Conservation (phyloP, 164 flowering plant genomes). For the Nymphaea colorata region DNA sequence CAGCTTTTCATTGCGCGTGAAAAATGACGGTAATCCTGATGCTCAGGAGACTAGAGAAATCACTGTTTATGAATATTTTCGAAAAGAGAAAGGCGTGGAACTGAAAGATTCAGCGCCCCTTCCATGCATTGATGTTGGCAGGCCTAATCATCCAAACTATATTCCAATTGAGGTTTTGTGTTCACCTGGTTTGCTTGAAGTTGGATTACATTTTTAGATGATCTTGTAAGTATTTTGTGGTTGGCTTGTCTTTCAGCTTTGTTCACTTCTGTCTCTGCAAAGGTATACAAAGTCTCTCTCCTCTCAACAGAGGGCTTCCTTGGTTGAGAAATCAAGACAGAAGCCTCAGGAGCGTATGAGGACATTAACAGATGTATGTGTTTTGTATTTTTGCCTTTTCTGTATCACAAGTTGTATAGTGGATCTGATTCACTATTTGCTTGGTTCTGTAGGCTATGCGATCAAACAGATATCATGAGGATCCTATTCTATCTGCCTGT, state of each 20-base stretch:
- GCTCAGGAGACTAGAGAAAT: slow-evolving; percentile 21
- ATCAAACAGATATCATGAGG: slow-evolving; percentile 45
- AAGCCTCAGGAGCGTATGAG: slow-evolving; percentile 84
- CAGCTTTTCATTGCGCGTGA: neutral
- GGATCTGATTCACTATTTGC: too few relatives aligned
- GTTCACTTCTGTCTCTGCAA: slow-evolving; percentile 70
- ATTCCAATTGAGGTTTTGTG: slow-evolving; percentile 42
- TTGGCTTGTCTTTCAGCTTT: slow-evolving; percentile 34
- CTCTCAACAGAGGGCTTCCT: slow-evolving; percentile 61
- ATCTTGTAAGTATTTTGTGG: neutral
- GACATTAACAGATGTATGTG: slow-evolving; percentile 45
- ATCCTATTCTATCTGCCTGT: slow-evolving; percentile 52
- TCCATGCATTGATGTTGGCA: slow-evolving; percentile 71
- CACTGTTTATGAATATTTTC: slow-evolving; percentile 58
- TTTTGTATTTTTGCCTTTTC: neutral
- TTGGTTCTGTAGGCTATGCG: slow-evolving; percentile 34
- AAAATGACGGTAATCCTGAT: slow-evolving; percentile 13
- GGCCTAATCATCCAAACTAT: slow-evolving; percentile 49
- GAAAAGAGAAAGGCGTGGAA: slow-evolving; percentile 22
- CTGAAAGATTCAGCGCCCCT: slow-evolving; percentile 30
- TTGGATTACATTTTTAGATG: neutral
- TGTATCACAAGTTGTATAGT: too few relatives aligned
- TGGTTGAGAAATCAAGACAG: slow-evolving; percentile 89
- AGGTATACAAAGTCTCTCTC: slow-evolving; percentile 77
- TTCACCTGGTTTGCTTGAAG: neutral